These are phyloP conservation scores for Umbilicus rupestris DNA, from an alignment of 164 flowering plant genomes.

Conservation along the genomic window DNA sequence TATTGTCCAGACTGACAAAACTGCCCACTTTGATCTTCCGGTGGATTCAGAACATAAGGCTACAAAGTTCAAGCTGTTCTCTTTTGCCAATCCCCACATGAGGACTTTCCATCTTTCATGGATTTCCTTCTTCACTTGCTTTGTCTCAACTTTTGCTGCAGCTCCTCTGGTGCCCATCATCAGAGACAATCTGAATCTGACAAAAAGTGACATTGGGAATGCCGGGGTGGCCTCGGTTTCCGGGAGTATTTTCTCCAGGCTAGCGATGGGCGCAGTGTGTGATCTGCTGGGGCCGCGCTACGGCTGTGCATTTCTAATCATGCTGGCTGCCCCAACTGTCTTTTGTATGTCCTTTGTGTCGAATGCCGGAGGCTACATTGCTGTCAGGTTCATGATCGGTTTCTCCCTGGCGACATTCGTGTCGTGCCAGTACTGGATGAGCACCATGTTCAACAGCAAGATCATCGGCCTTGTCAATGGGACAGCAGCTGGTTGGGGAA, in stretches of 20 bases:
- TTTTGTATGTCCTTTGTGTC: conserved; percentile 51
- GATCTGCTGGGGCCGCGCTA: too few relatives aligned
- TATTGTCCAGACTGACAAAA: conserved; percentile 12
- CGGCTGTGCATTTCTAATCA: conserved; percentile 9
- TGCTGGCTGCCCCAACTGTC: conserved; percentile 58
- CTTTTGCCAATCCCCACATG: conserved; percentile 70
- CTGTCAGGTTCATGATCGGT: conserved; percentile 20
- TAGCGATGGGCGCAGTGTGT: too few relatives aligned
- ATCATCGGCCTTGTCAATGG: conserved; percentile 37
- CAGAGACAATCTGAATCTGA: too few relatives aligned
- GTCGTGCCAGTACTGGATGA: too few relatives aligned
- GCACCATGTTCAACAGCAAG: conserved; percentile 29
- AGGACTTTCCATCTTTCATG: conserved; percentile 76
- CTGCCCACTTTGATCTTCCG: conserved; percentile 33
- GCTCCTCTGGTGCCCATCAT: conserved; percentile 26
- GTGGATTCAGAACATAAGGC: conserved; percentile 81
- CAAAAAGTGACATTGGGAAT: too few relatives aligned
- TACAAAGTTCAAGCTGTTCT: conserved; percentile 43
- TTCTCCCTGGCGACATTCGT: too few relatives aligned
- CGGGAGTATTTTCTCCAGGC: too few relatives aligned
- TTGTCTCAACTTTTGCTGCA: conserved; percentile 75
- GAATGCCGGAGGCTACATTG: conserved; percentile 25
- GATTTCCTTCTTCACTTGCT: conserved; percentile 78
- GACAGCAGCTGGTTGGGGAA: conserved; percentile 60
- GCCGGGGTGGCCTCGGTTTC: too few relatives aligned